phyloP scores from a whole-genome alignment of 2,329 filamentous ascomycete genomes.

The Fusarium newnesense region DNA sequence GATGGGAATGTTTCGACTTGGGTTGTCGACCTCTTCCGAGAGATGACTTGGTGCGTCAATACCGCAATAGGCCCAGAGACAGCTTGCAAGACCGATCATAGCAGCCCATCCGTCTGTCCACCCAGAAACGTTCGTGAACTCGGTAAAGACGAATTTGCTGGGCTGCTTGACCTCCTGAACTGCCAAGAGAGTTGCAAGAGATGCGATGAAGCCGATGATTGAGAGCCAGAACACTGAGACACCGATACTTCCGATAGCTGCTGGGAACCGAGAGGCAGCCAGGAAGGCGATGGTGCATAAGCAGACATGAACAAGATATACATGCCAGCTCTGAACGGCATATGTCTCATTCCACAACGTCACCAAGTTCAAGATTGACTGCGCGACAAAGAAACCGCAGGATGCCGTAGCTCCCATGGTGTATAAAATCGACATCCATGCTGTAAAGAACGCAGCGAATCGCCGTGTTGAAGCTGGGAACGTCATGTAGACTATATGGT shows the following conservation, averaged over 20 bases:
- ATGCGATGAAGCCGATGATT: not conserved
- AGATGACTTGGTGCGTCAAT: not conserved
- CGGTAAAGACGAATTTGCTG: not conserved
- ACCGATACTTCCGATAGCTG: not conserved
- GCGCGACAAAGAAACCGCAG: fast-evolving
- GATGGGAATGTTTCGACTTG: not conserved
- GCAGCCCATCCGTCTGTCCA: not conserved
- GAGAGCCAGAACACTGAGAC: not conserved
- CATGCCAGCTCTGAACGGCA: not conserved
- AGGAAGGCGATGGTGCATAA: not conserved
- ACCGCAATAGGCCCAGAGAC: not conserved
- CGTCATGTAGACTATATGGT: fast-evolving
- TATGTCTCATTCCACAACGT: not conserved
- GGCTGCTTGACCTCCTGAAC: not conserved
- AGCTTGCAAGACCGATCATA: not conserved
- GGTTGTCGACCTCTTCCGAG: not conserved
- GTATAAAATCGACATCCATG: not conserved
- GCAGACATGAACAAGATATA: not conserved
- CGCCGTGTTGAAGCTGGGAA: not conserved
- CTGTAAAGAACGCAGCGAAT: not conserved
- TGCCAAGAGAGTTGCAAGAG: fast-evolving
- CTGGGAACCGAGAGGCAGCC: fast-evolving
- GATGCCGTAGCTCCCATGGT: not conserved
- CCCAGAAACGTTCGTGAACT: not conserved
- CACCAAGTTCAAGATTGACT: not conserved